phyloP scores from a whole-genome alignment of 2,329 filamentous ascomycete genomes.

The Dactylonectria macrodidyma region DNA sequence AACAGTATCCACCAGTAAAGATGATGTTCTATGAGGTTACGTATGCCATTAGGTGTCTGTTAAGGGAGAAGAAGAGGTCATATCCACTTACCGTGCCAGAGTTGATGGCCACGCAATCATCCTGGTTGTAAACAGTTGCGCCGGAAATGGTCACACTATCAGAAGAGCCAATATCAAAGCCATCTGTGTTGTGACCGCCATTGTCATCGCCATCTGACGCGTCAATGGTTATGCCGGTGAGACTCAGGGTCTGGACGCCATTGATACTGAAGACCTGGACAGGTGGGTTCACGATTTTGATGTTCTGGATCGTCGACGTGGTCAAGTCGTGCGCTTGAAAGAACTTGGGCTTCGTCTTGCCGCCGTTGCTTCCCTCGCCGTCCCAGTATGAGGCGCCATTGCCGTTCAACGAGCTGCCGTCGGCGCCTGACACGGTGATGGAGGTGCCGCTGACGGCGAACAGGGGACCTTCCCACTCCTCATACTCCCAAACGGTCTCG shows the following conservation, averaged over 20 bases:
- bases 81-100: constrained; percentile 21
- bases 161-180: constrained; percentile 27
- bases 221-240: constrained; percentile 25
- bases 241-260: constrained; percentile 18
- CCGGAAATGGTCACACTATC: constrained; percentile 23
- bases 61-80: no score
- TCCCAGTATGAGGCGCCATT: constrained; percentile 27
- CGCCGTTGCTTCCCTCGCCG: constrained; percentile 30
- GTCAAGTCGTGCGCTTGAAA: constrained; percentile 30
- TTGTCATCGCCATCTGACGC: constrained; percentile 16
- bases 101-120: constrained; percentile 28
- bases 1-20: constrained; percentile 27
- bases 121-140: constrained; percentile 27
- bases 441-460: constrained; percentile 28
- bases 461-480: constrained; percentile 27
- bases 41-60: not conserved
- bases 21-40: constrained; percentile 15
- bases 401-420: constrained; percentile 21
- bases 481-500: constrained; percentile 24
- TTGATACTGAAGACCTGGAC: constrained; percentile 30
- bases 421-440: constrained; percentile 19
- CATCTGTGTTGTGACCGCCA: constrained; percentile 29
- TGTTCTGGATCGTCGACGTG: constrained; percentile 24
- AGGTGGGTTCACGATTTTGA: constrained; percentile 24
- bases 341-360: constrained; percentile 32